Conservation (phyloP, 176 grass and related monocot genomes). For the Eleusine coracana region DNA sequence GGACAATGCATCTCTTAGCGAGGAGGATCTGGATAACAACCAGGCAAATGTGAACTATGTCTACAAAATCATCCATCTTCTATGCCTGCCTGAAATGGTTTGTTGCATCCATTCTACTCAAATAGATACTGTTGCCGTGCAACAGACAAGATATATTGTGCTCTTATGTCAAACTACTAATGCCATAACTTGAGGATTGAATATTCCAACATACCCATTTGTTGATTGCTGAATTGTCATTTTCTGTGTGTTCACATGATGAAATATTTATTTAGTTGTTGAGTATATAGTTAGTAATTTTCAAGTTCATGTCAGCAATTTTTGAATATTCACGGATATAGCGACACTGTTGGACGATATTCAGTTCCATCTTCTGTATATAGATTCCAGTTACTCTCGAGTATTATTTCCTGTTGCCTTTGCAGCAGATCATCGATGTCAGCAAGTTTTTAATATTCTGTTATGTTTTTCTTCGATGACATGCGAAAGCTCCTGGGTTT, state of each 20-base stretch:
- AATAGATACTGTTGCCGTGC: not conserved
- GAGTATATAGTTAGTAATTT: not conserved
- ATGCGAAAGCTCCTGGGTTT: not conserved
- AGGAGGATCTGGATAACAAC: not conserved
- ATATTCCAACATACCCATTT: not conserved
- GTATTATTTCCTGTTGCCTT: not conserved
- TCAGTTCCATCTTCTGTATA: no score
- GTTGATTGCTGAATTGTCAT: not conserved
- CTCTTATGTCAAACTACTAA: conserved; percentile 16
- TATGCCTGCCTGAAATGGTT: conserved; percentile 45
- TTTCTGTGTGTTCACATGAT: not conserved
- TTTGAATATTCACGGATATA: not conserved
- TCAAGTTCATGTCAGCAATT: not conserved
- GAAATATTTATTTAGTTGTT: not conserved
- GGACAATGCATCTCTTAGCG: conserved; percentile 22
- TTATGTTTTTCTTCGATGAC: not conserved
- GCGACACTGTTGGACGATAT: no score
- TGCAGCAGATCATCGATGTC: conserved; percentile 2
- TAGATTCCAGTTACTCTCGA: not conserved
- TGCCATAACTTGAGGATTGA: not conserved
- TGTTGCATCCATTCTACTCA: not conserved
- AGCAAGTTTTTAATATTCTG: not conserved
- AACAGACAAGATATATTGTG: not conserved
- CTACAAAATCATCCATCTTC: conserved; percentile 38
- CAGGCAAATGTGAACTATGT: not conserved